Conservation (phyloP, 1,284 basidiomycete genomes). For the Cryptococcus deneoformans region DNA sequence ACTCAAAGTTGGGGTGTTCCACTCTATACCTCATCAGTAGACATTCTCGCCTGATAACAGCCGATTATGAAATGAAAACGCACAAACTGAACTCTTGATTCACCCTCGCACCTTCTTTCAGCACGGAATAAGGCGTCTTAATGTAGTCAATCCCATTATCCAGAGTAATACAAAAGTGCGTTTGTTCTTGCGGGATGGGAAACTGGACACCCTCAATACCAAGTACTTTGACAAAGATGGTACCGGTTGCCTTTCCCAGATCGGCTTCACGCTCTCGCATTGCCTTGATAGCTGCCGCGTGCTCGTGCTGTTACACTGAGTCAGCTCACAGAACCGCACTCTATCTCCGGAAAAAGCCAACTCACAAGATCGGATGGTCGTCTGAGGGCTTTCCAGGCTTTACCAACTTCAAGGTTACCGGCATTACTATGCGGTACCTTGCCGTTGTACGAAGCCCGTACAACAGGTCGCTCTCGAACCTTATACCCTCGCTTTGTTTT, state of each 20-base stretch:
- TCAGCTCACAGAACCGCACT: no score
- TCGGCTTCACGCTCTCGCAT: slow-evolving; percentile 68
- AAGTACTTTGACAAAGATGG: slow-evolving; percentile 91
- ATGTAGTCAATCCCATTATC: slow-evolving; percentile 98
- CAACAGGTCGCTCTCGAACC: slow-evolving; percentile 66
- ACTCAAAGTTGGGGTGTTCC: slow-evolving; percentile 73
- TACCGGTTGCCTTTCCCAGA: slow-evolving; percentile 75
- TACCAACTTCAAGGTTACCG: slow-evolving; percentile 72
- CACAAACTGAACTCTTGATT: slow-evolving; percentile 94
- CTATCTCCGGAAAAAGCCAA: slow-evolving; percentile 4
- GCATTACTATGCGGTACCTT: slow-evolving; percentile 65
- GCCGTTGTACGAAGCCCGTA: slow-evolving; percentile 70
- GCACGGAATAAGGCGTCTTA: slow-evolving; percentile 74
- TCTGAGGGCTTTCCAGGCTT: slow-evolving; percentile 83
- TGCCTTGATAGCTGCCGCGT: slow-evolving; percentile 80
- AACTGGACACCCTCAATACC: slow-evolving; percentile 69
- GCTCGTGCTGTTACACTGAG: slow-evolving; percentile 67
- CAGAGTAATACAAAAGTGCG: slow-evolving; percentile 79
- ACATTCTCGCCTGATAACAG: neutral
- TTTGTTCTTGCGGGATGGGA: slow-evolving; percentile 69
- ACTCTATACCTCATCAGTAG: slow-evolving; percentile 22
- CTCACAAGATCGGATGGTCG: slow-evolving; percentile 89
- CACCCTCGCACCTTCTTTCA: slow-evolving; percentile 66
- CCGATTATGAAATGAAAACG: slow-evolving; percentile 31
- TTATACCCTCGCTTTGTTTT: slow-evolving; percentile 55